Base-by-base conservation (phyloP, 345 rosid species). In the Citrus sp. region DNA sequence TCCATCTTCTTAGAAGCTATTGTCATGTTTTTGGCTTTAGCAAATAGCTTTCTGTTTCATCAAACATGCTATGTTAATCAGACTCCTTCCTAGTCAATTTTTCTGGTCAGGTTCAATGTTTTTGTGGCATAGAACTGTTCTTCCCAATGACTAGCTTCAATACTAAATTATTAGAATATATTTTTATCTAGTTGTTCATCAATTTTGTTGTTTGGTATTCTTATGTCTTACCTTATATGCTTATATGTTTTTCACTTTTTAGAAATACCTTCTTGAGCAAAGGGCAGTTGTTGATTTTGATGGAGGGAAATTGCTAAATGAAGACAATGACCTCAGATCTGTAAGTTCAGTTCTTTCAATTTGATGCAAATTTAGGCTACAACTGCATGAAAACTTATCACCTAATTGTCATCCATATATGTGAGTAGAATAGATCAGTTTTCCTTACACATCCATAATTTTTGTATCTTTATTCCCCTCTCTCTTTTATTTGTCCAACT, bases 251-350 rank as follows among this genome's bases (percentile, higher is more conserved):
- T 82, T 46, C 74, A 78, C 60, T 82, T 69, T 69, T 51, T 79
- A 93, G 98, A 92, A 87, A 81, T 93, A 93, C 86, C 97, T 95
- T 84, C 95, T 95, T 32, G 98, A 95, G 89, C 92, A 93, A 87
- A 89, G 91, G 49, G 98, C 98, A 30, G 88, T 92, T 75, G 80
- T 93, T 80, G 93, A 93, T 79, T 85, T 65, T 77, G 98, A 95
- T 85, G 94, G 95, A 77, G 92, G 97, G 25, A 93, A 88, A 84
- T 84, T 92, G 78, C 97, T 95, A 71, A 95, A 95, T 80, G 98
- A 95, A 86, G 98, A 95, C 84, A 90, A 82, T 85, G 98, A 95
- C 86, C 76, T 95, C 76, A 89, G 98, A 95, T 87, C 98, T 84
- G 98, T 95, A 87, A 82, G 98, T 88, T 84, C 66, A 55, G 73